Conservation (phyloP, 2,329 filamentous ascomycete genomes). For the Exophiala dermatitidis region DNA sequence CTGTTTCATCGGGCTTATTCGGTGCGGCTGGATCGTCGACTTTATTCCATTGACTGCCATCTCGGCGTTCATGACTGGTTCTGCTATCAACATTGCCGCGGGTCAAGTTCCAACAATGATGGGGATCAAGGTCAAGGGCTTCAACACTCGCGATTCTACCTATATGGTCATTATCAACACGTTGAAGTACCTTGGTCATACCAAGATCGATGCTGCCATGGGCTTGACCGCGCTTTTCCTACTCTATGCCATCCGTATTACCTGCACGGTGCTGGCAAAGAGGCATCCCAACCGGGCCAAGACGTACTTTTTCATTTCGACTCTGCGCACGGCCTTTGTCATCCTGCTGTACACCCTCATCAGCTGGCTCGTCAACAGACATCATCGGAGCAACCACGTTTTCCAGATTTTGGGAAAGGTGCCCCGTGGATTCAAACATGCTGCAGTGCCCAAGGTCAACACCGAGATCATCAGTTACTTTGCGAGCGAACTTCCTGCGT, state of each 20-base stretch:
- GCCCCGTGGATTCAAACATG: constrained; percentile 78
- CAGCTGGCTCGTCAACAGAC: constrained; percentile 73
- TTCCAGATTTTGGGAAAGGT: constrained; percentile 72
- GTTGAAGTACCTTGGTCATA: constrained; percentile 60
- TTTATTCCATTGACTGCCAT: constrained; percentile 86
- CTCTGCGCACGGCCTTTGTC: constrained; percentile 81
- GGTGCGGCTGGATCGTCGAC: constrained; percentile 84
- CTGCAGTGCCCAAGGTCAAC: constrained; percentile 64
- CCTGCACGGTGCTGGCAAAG: constrained; percentile 59
- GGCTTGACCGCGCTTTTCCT: constrained; percentile 73
- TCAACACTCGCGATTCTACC: constrained; percentile 69
- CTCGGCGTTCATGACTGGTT: constrained; percentile 94
- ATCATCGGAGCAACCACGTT: constrained; percentile 54
- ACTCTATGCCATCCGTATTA: constrained; percentile 66
- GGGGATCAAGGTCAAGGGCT: constrained; percentile 62
- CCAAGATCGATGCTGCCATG: constrained; percentile 74
- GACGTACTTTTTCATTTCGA: constrained; percentile 81
- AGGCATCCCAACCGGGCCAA: constrained; percentile 63
- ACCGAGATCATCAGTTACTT: constrained; percentile 60
- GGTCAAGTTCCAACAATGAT: constrained; percentile 79
- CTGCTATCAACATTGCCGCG: constrained; percentile 76
- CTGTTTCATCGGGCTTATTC: constrained; percentile 66
- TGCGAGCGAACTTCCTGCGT: constrained; percentile 66
- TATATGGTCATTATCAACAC: constrained; percentile 80
- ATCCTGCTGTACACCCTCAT: constrained; percentile 89